Evolutionary conservation across 2,329 filamentous ascomycete genomes (phyloP), one percentile per base, ranked within the genome.

Genomic region (Aspergillus ochraceoroseus): DNA sequence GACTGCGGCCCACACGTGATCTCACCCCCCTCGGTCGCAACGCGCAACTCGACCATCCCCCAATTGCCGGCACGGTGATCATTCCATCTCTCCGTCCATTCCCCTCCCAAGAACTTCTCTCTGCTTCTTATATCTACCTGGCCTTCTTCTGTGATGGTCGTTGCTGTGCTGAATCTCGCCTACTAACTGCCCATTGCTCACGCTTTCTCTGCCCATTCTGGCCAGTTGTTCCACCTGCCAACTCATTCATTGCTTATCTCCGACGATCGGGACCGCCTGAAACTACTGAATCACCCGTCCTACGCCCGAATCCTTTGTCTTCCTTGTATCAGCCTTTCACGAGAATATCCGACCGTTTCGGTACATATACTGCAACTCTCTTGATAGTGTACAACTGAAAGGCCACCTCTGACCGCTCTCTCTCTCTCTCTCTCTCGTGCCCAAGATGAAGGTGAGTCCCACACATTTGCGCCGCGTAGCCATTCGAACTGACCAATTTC

Each of bases 1-100:
- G 51, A 48, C 33, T 41, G 36, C 45, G 37, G 15, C 20, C 40
- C 19, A 48, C 66, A 68, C 65, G 66, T 68, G 66, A 68, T 46
- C 23, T 27, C 43, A 33, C 32, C 44, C 47, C 49, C 47, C 42
- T 42, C 47, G 46, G 38, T 48, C 54, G 49, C 58, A 55, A 49
- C 47, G 40, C 48, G 53, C 52, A 55, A 53, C 50, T 47, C 45
- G 38, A 41, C 41, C 51, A 38, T 36, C 41, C 35, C 41, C 38
- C 38, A 44, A 45, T 51, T 46, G 36, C 30, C 37, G 29, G 37
- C 36, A 20, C 17, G 8, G 31, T 8, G 19, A 26, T 28, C 27
- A 27, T 41, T 29, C 38, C 41, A 49, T 49, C 44, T 40, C 29
- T 40, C 46, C 20, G 31, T 44, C 32, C 35, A 36, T 32, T 26